These are phyloP conservation scores for Solanum bulbocastanum DNA, from an alignment of 257 asterid genomes.

Conservation along the genomic window DNA sequence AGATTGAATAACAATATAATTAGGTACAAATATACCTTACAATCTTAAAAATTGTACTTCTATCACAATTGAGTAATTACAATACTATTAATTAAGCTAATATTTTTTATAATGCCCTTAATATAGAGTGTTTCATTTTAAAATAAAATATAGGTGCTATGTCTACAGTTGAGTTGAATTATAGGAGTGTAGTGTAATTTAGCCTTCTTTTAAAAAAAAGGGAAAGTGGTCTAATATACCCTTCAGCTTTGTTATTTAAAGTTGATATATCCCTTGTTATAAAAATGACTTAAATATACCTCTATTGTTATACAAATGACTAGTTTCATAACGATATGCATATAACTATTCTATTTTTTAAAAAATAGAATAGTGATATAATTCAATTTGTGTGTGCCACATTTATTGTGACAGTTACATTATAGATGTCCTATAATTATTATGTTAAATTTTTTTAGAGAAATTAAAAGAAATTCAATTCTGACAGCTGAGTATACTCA, in stretches of 20 bases:
- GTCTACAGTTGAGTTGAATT: neutral
- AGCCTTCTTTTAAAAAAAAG: neutral
- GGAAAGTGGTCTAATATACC: fast-evolving
- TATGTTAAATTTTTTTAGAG: neutral
- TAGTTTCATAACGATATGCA: too few relatives aligned
- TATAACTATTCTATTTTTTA: too few relatives aligned
- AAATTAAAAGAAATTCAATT: neutral
- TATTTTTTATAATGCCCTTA: neutral
- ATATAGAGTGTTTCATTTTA: neutral
- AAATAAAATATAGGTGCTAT: too few relatives aligned
- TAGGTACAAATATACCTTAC: neutral
- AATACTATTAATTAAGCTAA: neutral
- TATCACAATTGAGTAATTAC: neutral
- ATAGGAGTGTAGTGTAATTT: neutral
- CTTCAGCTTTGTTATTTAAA: too few relatives aligned
- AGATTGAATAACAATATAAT: neutral
- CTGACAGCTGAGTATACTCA: neutral
- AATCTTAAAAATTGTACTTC: too few relatives aligned
- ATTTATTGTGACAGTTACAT: neutral
- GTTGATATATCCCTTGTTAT: too few relatives aligned
- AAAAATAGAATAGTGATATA: neutral
- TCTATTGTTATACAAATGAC: too few relatives aligned
- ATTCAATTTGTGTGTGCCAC: neutral
- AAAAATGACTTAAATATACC: too few relatives aligned
- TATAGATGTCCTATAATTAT: neutral